Evolutionary conservation across 768 basidiomycete species (phyloP), one percentile per base, ranked within the genome.

Genomic region (Leccinum longicurvipes): DNA sequence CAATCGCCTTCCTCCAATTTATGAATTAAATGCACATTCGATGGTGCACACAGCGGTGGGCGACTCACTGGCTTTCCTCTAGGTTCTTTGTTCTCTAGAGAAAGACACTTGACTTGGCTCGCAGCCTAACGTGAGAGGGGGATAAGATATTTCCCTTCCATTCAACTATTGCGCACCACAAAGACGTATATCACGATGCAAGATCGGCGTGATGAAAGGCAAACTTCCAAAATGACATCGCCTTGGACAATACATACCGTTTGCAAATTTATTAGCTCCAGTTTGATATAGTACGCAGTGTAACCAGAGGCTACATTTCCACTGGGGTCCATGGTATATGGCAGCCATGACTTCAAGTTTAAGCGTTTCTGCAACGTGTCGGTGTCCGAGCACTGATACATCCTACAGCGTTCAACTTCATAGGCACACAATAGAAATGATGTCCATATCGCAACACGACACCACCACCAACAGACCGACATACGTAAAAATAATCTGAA

Each of bases 401-500:
- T 25, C 15, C 45, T 42, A 42, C 41, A 42, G 19, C 19, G 6
- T 21, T 47, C 41, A 14, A 15, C 19, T 39, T 19, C 10, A 8
- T 15, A 47, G 12, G 7, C 50, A 36, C 15, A 48, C 15, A 31
- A 17, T 17, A 21, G 21, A 27, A 34, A 53, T 15, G 6, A 52
- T 8, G 48, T 53, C 47, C 44, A 51, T 36, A 62, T 45, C 54
- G 5, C 49, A 19, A 48, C 52, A 51, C 23, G 47, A 46, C 34
- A 34, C 15, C 7, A 50, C 39, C 41, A 51, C 62, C 47, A 52
- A 15, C 48, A 39, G 36, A 23, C 44, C 3, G 24, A 45, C 12
- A 45, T 39, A 39, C 11, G 39, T 41, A 3, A 47, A 31, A 52
- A 44, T 51, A 34, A 17, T 12, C 12, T 19, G 29, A 28, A 25